These are phyloP conservation scores for Adansonia rubrostipa DNA, from an alignment of 441 rosid genomes.

Conservation along the genomic window DNA sequence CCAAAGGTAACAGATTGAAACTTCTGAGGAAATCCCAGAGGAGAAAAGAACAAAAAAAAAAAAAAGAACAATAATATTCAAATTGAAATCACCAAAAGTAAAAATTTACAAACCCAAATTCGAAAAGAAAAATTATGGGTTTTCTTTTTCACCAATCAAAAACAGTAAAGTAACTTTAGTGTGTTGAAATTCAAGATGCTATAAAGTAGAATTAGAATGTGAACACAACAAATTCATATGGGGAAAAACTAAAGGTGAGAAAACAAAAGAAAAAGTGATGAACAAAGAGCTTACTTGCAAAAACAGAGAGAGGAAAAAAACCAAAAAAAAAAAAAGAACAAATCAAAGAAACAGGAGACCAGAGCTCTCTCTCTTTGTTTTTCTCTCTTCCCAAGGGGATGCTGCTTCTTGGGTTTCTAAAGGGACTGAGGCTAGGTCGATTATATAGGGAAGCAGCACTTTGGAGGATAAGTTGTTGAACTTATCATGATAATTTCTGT, in stretches of 20 bases:
- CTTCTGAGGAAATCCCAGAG: not conserved
- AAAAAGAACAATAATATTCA: not conserved
- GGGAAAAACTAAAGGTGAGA: not conserved
- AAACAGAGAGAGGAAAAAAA: not conserved
- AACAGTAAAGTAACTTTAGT: constrained; percentile 44
- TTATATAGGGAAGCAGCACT: constrained; percentile 31
- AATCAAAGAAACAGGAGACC: constrained; percentile 18
- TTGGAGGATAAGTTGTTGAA: accelerated
- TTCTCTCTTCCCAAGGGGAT: constrained; percentile 29
- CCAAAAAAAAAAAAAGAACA: not conserved
- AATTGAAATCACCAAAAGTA: not conserved
- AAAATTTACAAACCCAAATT: not conserved
- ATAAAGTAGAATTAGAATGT: constrained; percentile 23
- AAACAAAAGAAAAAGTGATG: not conserved
- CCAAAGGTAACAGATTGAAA: constrained; percentile 6
- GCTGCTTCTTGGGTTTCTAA: constrained; percentile 27
- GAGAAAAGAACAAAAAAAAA: not conserved
- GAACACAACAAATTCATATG: constrained; percentile 10
- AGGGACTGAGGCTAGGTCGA: not conserved
- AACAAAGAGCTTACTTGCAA: constrained; percentile 27
- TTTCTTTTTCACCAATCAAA: constrained; percentile 21
- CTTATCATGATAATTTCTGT: constrained; percentile 30
- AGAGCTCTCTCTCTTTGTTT: not conserved
- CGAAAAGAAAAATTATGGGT: constrained; percentile 20
- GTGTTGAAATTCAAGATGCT: constrained; percentile 29